Conservation (phyloP, 495 filamentous ascomycete genomes). For the Talaromyces trachyspermus region DNA sequence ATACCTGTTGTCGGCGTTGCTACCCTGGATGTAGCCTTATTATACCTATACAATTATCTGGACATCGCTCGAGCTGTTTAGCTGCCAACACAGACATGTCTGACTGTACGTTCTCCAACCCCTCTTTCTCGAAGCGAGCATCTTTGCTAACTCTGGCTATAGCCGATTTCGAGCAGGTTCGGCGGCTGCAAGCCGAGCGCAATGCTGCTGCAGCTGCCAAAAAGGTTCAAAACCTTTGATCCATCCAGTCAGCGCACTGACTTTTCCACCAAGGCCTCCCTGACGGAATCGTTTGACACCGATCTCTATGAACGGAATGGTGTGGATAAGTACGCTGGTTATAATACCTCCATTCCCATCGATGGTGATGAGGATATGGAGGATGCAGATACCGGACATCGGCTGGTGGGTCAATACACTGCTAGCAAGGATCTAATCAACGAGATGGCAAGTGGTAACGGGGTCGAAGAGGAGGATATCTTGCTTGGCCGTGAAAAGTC, state of each 20-base stretch:
- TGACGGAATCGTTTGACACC: conserved; percentile 92
- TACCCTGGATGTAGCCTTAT: conserved; percentile 8
- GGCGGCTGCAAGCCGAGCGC: conserved; percentile 83
- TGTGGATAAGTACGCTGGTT: conserved; percentile 80
- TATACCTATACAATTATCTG: background rate
- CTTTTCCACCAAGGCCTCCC: conserved; percentile 84
- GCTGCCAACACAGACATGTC: conserved; percentile 41
- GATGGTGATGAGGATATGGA: conserved; percentile 79
- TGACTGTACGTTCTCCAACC: conserved; percentile 42
- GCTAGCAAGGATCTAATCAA: conserved; percentile 85
- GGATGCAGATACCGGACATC: conserved; percentile 65
- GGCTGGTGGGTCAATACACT: conserved; percentile 94
- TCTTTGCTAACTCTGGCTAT: conserved; percentile 18
- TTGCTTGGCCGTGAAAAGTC: conserved; percentile 81
- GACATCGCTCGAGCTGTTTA: conserved; percentile 5
- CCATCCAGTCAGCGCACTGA: conserved; percentile 81
- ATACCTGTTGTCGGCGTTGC: background rate
- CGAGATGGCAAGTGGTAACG: conserved; percentile 80
- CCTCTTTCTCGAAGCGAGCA: conserved; percentile 11
- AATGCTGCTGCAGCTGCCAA: conserved; percentile 75
- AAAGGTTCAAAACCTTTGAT: conserved; percentile 82
- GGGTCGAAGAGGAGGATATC: conserved; percentile 88
- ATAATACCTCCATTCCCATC: conserved; percentile 79
- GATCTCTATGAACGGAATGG: conserved; percentile 81
- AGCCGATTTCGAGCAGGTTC: conserved; percentile 79